Conservation (phyloP, 768 basidiomycete genomes). For the Pleurotus giganteus region DNA sequence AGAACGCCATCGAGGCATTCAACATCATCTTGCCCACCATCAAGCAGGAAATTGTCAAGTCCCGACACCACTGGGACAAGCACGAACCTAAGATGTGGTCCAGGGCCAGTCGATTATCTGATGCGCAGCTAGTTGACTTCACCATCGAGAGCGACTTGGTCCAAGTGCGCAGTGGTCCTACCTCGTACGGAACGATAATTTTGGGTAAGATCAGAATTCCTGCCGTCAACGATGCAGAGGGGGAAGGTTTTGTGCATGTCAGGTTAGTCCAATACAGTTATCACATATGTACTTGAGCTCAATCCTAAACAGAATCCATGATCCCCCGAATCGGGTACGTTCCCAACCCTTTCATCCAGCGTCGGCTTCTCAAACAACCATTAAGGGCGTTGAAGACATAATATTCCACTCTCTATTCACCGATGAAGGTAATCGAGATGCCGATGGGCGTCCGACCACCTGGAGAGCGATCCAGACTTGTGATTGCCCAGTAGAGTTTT, state of each 20-base stretch:
- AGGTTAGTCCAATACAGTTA: conserved; percentile 39
- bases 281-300: conserved; percentile 11
- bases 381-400: conserved; percentile 63
- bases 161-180: conserved; percentile 50
- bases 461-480: conserved; percentile 66
- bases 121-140: conserved; percentile 53
- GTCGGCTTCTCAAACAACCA: conserved; percentile 10
- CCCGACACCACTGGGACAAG: conserved; percentile 68
- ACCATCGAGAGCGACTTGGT: conserved; percentile 43
- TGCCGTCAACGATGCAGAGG: conserved; percentile 58
- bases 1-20: conserved; percentile 67
- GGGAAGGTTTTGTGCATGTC: conserved; percentile 69
- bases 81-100: conserved; percentile 76
- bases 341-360: not conserved
- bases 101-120: conserved; percentile 48
- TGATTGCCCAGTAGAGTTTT: conserved; percentile 63
- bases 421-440: conserved; percentile 49
- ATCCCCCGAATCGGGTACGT: conserved; percentile 65
- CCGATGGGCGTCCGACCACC: conserved; percentile 46
- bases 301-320: conserved; percentile 54
- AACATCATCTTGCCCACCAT: conserved; percentile 48
- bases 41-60: conserved; percentile 64
- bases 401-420: conserved; percentile 72
- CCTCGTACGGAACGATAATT: conserved; percentile 63
- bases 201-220: conserved; percentile 76